Conservation (phyloP, 2,329 filamentous ascomycete species). For the Arthrobotrys megalospora region DNA sequence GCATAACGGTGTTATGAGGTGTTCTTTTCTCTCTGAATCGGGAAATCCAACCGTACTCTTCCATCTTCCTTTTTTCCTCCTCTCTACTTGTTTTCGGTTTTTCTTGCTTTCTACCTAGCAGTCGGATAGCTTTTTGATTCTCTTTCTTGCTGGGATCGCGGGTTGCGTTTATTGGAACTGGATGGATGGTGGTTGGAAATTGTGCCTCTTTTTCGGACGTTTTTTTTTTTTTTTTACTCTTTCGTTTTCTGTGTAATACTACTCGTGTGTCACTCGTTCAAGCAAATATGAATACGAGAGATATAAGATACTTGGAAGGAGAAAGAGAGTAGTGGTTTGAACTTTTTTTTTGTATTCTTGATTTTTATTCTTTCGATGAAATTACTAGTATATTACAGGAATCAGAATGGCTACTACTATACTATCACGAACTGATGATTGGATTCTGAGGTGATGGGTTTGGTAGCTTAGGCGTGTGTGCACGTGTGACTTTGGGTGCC, state of each 20-base stretch:
- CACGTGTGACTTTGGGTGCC: slow-evolving; percentile 7
- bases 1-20: slow-evolving; percentile 61
- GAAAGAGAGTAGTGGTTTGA: slow-evolving; percentile 32
- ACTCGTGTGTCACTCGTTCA: slow-evolving; percentile 52
- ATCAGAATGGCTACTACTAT: slow-evolving; percentile 50
- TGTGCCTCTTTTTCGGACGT: slow-evolving; percentile 12
- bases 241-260: slow-evolving; percentile 51
- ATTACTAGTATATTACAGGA: slow-evolving; percentile 35
- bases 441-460: not conserved
- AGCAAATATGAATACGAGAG: slow-evolving; percentile 34
- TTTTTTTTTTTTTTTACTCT: slow-evolving; percentile 1
- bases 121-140: slow-evolving; percentile 28
- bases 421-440: not conserved
- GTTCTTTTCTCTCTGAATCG: slow-evolving; percentile 59
- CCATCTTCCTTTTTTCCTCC: slow-evolving; percentile 5
- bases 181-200: slow-evolving; percentile 48
- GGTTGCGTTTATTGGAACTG: slow-evolving; percentile 44
- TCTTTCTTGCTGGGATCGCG: slow-evolving; percentile 40
- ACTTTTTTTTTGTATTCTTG: slow-evolving; percentile 16
- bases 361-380: slow-evolving; percentile 1
- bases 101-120: slow-evolving; percentile 10
- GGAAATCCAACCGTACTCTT: slow-evolving; percentile 52
- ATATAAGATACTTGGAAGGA: slow-evolving; percentile 18
- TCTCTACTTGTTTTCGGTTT: slow-evolving; percentile 9
- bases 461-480: not conserved